Evolutionary conservation across 805 yeast genomes (phyloP).

Genomic region (Cyberlindnera mrakii): DNA sequence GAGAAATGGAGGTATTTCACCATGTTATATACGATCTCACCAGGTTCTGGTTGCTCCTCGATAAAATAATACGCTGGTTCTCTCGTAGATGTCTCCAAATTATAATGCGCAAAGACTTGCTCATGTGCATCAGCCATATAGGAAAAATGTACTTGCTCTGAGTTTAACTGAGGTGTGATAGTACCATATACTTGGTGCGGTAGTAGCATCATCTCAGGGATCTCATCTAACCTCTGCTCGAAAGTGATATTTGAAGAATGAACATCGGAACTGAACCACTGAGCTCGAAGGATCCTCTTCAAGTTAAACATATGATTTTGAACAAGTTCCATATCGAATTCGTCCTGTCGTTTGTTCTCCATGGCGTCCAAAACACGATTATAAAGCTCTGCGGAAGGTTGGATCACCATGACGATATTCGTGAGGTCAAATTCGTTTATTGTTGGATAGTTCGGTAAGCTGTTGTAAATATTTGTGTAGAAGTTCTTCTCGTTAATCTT

Average conservation of each 20-base stretch:
- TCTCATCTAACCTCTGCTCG: conserved; percentile 7
- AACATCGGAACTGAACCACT: conserved; percentile 1
- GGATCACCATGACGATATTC: conserved; percentile 54
- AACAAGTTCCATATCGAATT: conserved; percentile 50
- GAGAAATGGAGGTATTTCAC: conserved; percentile 54
- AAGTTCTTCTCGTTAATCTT: conserved; percentile 11
- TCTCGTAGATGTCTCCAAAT: conserved; percentile 4
- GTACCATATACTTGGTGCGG: conserved; percentile 49
- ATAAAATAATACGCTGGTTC: conserved; percentile 17
- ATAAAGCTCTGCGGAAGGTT: conserved; percentile 34
- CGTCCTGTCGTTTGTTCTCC: conserved; percentile 26
- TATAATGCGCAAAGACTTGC: conserved; percentile 27
- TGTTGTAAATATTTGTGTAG: conserved; percentile 29
- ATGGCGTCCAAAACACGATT: conserved; percentile 16
- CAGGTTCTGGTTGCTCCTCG: conserved; percentile 9
- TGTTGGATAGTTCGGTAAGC: conserved; percentile 30
- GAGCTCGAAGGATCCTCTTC: conserved; percentile 12
- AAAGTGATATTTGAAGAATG: conserved; percentile 3
- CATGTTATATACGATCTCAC: conserved; percentile 19
- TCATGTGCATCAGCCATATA: conserved; percentile 40
- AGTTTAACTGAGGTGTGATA: conserved; percentile 42
- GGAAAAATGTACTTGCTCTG: conserved; percentile 31
- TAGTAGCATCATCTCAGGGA: conserved; percentile 30
- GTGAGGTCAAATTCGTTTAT: conserved; percentile 27
- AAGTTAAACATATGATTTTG: conserved; percentile 29